phyloP scores from a whole-genome alignment of 2,329 filamentous ascomycete species.

The Paecilomyces dactylethromorphus region DNA sequence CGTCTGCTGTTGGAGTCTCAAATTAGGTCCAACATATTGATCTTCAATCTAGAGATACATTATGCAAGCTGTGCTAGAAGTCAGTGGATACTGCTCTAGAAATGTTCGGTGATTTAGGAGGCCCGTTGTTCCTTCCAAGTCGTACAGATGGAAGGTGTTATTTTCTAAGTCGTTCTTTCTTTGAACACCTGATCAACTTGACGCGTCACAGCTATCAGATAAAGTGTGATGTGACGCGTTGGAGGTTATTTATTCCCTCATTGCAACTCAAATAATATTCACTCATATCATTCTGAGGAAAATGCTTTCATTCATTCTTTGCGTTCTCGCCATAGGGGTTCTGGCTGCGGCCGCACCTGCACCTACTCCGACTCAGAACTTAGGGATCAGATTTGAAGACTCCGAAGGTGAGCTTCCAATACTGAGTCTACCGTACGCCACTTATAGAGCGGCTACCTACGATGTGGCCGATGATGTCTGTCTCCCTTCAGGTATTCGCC shows the following conservation, averaged over 20 bases:
- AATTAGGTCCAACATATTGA: too few relatives aligned
- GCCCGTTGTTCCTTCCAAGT: neutral
- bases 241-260: neutral
- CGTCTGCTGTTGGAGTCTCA: too few relatives aligned
- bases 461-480: slow-evolving; percentile 22
- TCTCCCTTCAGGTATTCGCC: neutral
- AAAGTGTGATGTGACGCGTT: neutral
- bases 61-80: neutral
- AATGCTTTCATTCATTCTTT: neutral
- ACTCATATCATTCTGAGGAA: neutral
- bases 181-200: neutral
- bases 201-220: neutral
- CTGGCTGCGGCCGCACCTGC: neutral
- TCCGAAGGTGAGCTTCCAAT: slow-evolving; percentile 14
- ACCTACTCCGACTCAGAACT: neutral
- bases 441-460: slow-evolving; percentile 23
- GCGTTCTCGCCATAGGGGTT: neutral
- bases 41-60: too few relatives aligned
- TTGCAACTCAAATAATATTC: neutral
- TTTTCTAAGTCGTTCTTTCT: neutral
- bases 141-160: neutral
- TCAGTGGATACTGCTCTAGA: too few relatives aligned
- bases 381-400: neutral
- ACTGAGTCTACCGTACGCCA: slow-evolving; percentile 26
- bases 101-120: neutral